phyloP scores from a whole-genome alignment of 352 stramenopile genomes.

The Detonula confervacea region DNA sequence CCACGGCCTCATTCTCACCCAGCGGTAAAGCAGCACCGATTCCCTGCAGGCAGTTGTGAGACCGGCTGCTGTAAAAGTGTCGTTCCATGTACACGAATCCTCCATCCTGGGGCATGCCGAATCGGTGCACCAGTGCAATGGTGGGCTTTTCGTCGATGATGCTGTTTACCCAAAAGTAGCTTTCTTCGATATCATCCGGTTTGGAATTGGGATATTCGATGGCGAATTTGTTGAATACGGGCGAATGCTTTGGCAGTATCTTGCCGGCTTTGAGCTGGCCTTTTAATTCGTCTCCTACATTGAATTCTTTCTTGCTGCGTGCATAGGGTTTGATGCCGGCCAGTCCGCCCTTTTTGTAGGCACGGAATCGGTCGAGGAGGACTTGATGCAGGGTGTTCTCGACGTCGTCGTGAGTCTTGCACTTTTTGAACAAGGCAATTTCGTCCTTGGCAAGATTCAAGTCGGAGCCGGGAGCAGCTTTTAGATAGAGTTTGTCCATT shows the following conservation, averaged over 20 bases:
- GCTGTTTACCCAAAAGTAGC: slow-evolving; percentile 64
- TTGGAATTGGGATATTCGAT: slow-evolving; percentile 62
- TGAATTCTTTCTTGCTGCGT: slow-evolving; percentile 49
- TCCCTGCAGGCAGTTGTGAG: slow-evolving; percentile 63
- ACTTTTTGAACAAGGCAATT: slow-evolving; percentile 47
- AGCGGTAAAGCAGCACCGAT: slow-evolving; percentile 48
- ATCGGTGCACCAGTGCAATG: slow-evolving; percentile 45
- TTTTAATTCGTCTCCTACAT: slow-evolving; percentile 47
- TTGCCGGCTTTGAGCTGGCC: slow-evolving; percentile 34
- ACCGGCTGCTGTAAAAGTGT: slow-evolving; percentile 62
- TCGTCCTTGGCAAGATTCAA: slow-evolving; percentile 59
- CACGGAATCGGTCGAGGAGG: slow-evolving; percentile 50
- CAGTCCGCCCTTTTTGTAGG: slow-evolving; percentile 56
- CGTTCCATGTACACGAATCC: slow-evolving; percentile 60
- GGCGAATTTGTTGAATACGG: slow-evolving; percentile 50
- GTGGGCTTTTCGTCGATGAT: slow-evolving; percentile 62
- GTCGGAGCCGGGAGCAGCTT: slow-evolving; percentile 34
- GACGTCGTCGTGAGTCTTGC: slow-evolving; percentile 50
- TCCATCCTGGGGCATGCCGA: slow-evolving; percentile 43
- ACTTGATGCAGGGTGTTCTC: slow-evolving; percentile 46
- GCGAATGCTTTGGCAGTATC: slow-evolving; percentile 42
- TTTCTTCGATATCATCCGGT: slow-evolving; percentile 45
- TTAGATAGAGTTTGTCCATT: slow-evolving; percentile 48
- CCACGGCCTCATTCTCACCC: slow-evolving; percentile 30
- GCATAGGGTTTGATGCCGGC: slow-evolving; percentile 52